Evolutionary conservation across 495 filamentous ascomycete genomes (phyloP), one percentile per base, ranked within the genome.

Genomic region (Staphylotrichum longicolle): DNA sequence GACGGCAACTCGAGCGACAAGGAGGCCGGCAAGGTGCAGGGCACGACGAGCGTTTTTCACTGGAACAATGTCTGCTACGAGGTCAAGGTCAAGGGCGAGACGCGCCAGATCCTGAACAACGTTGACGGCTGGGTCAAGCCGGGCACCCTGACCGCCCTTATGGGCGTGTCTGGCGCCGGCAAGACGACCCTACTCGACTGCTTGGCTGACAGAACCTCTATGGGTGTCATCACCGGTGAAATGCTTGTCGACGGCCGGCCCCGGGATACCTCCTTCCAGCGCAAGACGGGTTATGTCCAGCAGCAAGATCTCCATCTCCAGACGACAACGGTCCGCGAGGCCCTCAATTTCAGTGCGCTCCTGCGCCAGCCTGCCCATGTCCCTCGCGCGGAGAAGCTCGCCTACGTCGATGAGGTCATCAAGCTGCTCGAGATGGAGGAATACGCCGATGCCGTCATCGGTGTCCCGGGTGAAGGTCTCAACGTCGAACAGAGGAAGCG

Each of bases 201-300:
- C 55, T 72, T 91, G 52, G 91, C 91, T 37, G 86, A 87, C 61
- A 85, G 92, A 70, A 90, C 88, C 39, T 89, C 88, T 0, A 91
- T 92, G 83, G 92, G 92, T 64, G 87, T 95, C 10, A 88, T 96
- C 53, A 86, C 83, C 15, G 92, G 92, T 32, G 86, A 93, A 56
- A 92, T 93, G 85, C 77, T 93, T 3, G 89, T 96, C 5, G 88
- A 95, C 66, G 92, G 91, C 2, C 80, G 78, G 32, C 85, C 80
- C 45, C 82, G 88, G 15, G 90, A 95, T 68, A 78, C 82, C 15
- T 91, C 89, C 0, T 96, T 96, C 81, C 91, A 94, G 69, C 88
- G 92, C 40, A 94, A 94, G 78, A 96, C 92, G 3, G 93, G 93
- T 33, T 98, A 96, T 66, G 93, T 94, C 20, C 91, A 98, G 68